Base-by-base conservation (phyloP, 306 rosid species). In the Rosa persica region DNA sequence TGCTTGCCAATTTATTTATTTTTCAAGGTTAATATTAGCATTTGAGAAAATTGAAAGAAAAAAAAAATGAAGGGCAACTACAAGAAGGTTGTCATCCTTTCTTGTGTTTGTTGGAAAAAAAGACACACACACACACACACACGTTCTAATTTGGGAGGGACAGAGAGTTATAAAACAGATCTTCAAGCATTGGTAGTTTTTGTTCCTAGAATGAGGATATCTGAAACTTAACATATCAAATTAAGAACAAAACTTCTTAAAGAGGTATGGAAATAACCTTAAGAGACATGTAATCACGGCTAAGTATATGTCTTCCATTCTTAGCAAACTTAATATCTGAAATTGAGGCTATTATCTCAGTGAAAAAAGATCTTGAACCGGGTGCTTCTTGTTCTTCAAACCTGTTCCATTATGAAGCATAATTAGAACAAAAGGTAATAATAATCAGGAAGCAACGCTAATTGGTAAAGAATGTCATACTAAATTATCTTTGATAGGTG, bases 281-380 rank as follows among this genome's bases (percentile, higher is more conserved):
- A 38, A 96, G 92, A 82, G 97, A 90, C 99, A 96, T 96, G 84
- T 96, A 96, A 85, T 96, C 99, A 73, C 99, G 98, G 70, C 98
- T 91, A 64, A 96, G 98, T 78, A 96, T 84, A 83, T 96, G 87
- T 87, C 97, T 91, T 76, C 99, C 99, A 65, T 89, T 89, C 84
- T 90, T 96, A 70, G 91, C 90, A 81, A 96, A 96, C 83, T 93
- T 96, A 67, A 96, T 93, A 85, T 96, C 99, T 12, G 99, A 96
- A 77, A 96, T 89, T 62, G 99, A 96, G 68, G 99, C 99, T 84
- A 96, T 96, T 72, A 96, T 96, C 84, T 96, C 99, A 8, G 99
- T 96, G 83, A 96, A 96, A 87, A 96, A 96, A 16, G 99, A 96
- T 82, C 90, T 91, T 64, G 99, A 84, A 60, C 98, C 92, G 69